Conservation (phyloP, 2,329 filamentous ascomycete species). For the Nannizziopsis arthrosporioides region DNA sequence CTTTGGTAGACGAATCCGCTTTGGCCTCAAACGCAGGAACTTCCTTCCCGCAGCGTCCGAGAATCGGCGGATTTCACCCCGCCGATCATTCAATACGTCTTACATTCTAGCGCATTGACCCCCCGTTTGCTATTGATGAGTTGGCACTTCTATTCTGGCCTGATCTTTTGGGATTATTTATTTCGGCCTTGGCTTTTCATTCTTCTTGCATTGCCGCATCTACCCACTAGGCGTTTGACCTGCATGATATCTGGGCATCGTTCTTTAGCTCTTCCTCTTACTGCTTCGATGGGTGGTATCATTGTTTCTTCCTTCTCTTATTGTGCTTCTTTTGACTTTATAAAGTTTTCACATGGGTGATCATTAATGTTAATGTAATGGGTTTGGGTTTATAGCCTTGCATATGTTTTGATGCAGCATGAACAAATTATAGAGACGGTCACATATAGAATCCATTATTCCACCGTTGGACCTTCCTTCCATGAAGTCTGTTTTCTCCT, state of each 20-base stretch:
- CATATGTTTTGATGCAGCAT: conserved; percentile 10
- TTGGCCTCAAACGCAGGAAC: too few species aligned
- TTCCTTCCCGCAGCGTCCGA: too few species aligned
- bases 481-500: not conserved
- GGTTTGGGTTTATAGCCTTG: not conserved
- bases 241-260: not conserved
- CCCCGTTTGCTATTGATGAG: too few species aligned
- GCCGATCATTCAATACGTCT: too few species aligned
- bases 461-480: not conserved
- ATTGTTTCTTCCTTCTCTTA: not conserved
- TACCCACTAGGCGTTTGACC: not conserved
- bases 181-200: too few species aligned
- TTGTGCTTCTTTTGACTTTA: not conserved
- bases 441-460: too few species aligned
- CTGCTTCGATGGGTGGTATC: not conserved
- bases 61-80: too few species aligned
- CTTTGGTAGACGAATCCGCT: not conserved
- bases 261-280: not conserved
- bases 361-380: conserved; percentile 11
- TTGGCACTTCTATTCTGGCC: too few species aligned
- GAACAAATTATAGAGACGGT: not conserved
- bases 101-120: too few species aligned
- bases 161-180: too few species aligned
- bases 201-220: too few species aligned
- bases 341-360: not conserved